Conservation (phyloP, 2,329 filamentous ascomycete species). For the Orbilia quercus region DNA sequence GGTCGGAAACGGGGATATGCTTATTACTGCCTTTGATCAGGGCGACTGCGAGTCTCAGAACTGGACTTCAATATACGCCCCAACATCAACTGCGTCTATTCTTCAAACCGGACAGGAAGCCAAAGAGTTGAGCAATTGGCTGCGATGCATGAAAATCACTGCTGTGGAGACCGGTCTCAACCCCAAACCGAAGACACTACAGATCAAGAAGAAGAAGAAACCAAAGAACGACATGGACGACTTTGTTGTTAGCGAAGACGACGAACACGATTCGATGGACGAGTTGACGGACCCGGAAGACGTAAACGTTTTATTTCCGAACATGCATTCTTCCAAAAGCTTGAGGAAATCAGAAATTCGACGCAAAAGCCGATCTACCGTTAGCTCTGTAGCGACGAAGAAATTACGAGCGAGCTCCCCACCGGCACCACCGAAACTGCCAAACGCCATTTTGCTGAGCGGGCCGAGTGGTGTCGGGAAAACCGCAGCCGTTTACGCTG, state of each 20-base stretch:
- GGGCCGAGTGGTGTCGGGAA: constrained; percentile 92
- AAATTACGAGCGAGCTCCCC: constrained; percentile 64
- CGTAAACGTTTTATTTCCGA: constrained; percentile 62
- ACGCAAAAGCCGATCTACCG: constrained; percentile 58
- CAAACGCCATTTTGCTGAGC: constrained; percentile 86
- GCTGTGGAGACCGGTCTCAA: constrained; percentile 74
- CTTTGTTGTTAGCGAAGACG: constrained; percentile 82
- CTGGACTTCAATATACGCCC: constrained; percentile 90
- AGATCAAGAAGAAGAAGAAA: constrained; percentile 66
- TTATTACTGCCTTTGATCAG: constrained; percentile 82
- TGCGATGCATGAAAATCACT: constrained; percentile 78
- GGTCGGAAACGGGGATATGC: constrained; percentile 21
- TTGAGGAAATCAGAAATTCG: constrained; percentile 67
- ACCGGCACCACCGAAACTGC: constrained; percentile 67
- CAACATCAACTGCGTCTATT: constrained; percentile 74
- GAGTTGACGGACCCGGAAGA: constrained; percentile 74
- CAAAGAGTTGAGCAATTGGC: constrained; percentile 80
- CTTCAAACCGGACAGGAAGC: constrained; percentile 80
- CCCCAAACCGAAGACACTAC: constrained; percentile 61
- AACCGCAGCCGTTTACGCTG: constrained; percentile 89
- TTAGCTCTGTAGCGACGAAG: constrained; percentile 20
- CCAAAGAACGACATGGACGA: constrained; percentile 76
- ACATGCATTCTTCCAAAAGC: constrained; percentile 63
- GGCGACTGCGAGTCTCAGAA: constrained; percentile 77
- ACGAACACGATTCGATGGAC: constrained; percentile 76